These are phyloP conservation scores for Zygosaccharomyces pseudobailii DNA, from an alignment of 1,139 yeast species.

Conservation along the genomic window DNA sequence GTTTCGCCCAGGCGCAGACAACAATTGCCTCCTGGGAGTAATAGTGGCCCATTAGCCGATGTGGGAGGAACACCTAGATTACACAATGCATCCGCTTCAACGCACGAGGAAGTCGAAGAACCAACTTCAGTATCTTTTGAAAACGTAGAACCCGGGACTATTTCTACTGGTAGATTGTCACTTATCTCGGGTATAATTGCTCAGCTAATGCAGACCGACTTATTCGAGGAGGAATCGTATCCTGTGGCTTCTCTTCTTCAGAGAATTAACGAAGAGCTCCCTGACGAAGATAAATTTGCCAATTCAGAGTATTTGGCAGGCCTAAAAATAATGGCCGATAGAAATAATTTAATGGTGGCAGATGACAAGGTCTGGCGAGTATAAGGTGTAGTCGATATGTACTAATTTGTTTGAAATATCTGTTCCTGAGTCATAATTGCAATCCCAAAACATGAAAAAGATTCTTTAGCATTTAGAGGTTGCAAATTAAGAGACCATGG, in stretches of 20 bases:
- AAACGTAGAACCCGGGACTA: constrained; percentile 33
- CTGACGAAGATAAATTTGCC: constrained; percentile 59
- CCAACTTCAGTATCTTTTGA: constrained; percentile 27
- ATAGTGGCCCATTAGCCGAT: constrained; percentile 26
- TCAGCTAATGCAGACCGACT: constrained; percentile 42
- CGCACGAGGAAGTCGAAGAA: constrained; percentile 30
- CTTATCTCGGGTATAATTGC: constrained; percentile 46
- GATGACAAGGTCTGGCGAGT: constrained; percentile 63
- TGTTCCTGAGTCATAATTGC: neutral
- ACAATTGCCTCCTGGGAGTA: constrained; percentile 13
- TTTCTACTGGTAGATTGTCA: constrained; percentile 49
- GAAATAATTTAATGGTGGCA: constrained; percentile 55
- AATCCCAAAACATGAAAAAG: too few species aligned
- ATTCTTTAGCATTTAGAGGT: too few species aligned
- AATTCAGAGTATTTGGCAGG: constrained; percentile 52
- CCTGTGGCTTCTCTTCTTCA: constrained; percentile 42
- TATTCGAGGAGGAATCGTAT: constrained; percentile 48
- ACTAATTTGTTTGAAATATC: neutral
- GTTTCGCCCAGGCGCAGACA: constrained; percentile 28
- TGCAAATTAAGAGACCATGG: too few species aligned
- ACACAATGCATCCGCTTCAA: constrained; percentile 29
- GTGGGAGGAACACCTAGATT: constrained; percentile 19
- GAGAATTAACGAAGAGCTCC: constrained; percentile 47
- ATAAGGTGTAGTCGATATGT: neutral
- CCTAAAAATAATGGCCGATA: constrained; percentile 46